These are phyloP conservation scores for Aspergillus pseudoterreus DNA, from an alignment of 2,329 filamentous ascomycete genomes.

Conservation along the genomic window DNA sequence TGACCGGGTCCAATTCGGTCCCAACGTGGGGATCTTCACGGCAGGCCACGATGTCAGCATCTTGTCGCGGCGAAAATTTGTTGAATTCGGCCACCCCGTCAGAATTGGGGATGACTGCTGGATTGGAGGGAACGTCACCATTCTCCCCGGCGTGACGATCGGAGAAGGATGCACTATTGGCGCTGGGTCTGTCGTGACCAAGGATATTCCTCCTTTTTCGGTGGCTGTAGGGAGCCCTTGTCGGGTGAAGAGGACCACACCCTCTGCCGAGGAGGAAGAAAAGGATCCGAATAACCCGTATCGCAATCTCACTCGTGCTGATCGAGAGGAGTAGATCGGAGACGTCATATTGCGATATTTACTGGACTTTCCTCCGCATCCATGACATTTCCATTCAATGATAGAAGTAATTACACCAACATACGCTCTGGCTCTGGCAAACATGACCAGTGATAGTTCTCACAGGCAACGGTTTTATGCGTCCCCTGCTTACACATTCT, in stretches of 20 bases:
- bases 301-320: constrained; percentile 16
- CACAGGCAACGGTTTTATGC: background rate
- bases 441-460: too few relatives aligned
- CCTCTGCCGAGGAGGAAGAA: constrained; percentile 22
- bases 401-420: too few relatives aligned
- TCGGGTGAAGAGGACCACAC: constrained; percentile 22
- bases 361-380: too few relatives aligned
- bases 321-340: background rate
- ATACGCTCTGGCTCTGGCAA: too few relatives aligned
- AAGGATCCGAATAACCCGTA: constrained; percentile 21
- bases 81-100: constrained; percentile 50
- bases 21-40: constrained; percentile 51
- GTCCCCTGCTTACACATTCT: background rate
- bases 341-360: background rate
- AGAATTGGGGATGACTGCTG: constrained; percentile 48
- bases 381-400: too few relatives aligned
- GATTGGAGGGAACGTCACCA: constrained; percentile 48
- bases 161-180: constrained; percentile 41
- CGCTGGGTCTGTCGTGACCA: constrained; percentile 39
- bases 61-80: constrained; percentile 43
- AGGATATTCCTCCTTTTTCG: constrained; percentile 30
- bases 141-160: constrained; percentile 42
- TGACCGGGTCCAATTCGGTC: constrained; percentile 51
- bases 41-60: constrained; percentile 53
- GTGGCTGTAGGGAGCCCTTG: constrained; percentile 28